Evolutionary conservation across 2,329 filamentous ascomycete genomes (phyloP).

Genomic region (Claviceps sp.): DNA sequence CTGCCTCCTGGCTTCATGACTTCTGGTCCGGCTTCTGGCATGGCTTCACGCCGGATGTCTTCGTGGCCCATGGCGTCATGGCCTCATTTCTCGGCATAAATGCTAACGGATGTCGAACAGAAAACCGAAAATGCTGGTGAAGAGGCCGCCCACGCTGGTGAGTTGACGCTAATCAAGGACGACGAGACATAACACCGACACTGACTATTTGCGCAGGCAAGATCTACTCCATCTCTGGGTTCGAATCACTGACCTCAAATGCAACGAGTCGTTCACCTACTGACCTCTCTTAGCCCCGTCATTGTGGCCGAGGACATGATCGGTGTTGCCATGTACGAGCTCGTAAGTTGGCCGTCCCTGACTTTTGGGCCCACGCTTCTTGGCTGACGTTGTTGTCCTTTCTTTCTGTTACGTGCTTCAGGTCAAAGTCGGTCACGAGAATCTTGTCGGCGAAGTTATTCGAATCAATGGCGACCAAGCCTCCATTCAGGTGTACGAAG

Average conservation of each 20-base stretch:
- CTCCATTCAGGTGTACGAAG: slow-evolving; percentile 97
- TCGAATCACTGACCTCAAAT: slow-evolving; percentile 13
- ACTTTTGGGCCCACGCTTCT: not conserved
- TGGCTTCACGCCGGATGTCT: no score
- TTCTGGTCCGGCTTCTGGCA: no score
- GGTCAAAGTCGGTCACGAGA: slow-evolving; percentile 86
- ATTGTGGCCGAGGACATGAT: slow-evolving; percentile 97
- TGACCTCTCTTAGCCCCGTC: slow-evolving; percentile 51
- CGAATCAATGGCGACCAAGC: slow-evolving; percentile 91
- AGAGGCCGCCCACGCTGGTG: slow-evolving; percentile 27
- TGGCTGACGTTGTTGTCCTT: not conserved
- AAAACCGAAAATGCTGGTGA: slow-evolving; percentile 23
- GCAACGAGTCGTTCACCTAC: slow-evolving; percentile 6
- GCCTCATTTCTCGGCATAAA: not conserved
- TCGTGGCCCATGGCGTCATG: not conserved
- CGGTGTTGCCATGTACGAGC: slow-evolving; percentile 98
- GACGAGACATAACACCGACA: not conserved
- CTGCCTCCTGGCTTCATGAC: slow-evolving; percentile 4
- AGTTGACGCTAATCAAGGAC: slow-evolving; percentile 8
- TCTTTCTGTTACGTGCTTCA: slow-evolving; percentile 19
- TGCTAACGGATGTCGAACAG: slow-evolving; percentile 8
- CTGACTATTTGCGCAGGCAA: slow-evolving; percentile 32
- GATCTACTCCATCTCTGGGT: slow-evolving; percentile 51
- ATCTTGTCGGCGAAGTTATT: slow-evolving; percentile 94
- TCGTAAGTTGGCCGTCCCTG: slow-evolving; percentile 43